phyloP scores from a whole-genome alignment of 768 basidiomycete species.

The Naganishia kalamii region DNA sequence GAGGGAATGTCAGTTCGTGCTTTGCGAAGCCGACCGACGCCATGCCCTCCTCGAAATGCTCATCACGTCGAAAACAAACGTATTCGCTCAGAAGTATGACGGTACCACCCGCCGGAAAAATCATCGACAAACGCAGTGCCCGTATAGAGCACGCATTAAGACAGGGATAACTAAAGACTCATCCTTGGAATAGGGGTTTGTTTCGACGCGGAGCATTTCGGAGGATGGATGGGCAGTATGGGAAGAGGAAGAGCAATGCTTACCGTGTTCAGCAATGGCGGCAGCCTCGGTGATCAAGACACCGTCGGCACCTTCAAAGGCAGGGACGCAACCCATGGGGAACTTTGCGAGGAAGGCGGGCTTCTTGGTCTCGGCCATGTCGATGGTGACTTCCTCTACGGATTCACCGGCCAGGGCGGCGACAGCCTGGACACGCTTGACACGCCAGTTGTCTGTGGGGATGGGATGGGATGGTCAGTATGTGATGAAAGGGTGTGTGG shows the following conservation, averaged over 20 bases:
- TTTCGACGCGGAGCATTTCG: too few relatives aligned
- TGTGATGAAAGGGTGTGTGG: not conserved
- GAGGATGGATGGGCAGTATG: conserved; percentile 6
- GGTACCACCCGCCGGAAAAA: conserved; percentile 48
- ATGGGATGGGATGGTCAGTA: not conserved
- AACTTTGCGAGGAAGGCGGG: conserved; percentile 54
- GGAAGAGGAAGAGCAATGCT: not conserved
- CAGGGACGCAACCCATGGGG: conserved; percentile 56
- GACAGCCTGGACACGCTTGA: conserved; percentile 49
- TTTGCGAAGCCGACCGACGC: not conserved
- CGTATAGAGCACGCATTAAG: conserved; percentile 51
- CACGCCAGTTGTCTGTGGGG: conserved; percentile 39
- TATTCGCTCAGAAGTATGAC: conserved; percentile 41
- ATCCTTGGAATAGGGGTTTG: conserved; percentile 42
- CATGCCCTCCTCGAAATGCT: conserved; percentile 15
- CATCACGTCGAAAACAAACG: not conserved
- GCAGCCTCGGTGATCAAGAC: conserved; percentile 69
- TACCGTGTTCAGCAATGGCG: conserved; percentile 81
- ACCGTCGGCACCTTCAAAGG: conserved; percentile 68
- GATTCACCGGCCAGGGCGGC: conserved; percentile 61
- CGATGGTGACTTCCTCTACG: conserved; percentile 67
- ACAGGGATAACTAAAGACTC: conserved; percentile 65
- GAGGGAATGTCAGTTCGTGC: not conserved
- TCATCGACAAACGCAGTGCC: conserved; percentile 52
- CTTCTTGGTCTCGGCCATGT: conserved; percentile 47